Percentiles rank a stretch among this genome's conserved stretches.
phyloP scores from a whole-genome alignment of 345 rosid species.

The Eucalyptus pauciflora region DNA sequence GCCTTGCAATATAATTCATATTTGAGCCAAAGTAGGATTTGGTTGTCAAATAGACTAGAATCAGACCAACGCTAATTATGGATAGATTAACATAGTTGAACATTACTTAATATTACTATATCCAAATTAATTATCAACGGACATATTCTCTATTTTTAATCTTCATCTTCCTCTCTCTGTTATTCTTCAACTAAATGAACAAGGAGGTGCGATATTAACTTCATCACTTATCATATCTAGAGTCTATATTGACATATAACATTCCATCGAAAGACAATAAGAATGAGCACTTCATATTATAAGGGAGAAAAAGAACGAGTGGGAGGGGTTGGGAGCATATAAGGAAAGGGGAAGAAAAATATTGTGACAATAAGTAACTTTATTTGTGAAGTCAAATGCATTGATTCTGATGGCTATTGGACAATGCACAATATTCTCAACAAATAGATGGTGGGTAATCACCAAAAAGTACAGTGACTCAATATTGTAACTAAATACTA shows the following conservation, averaged over 20 bases:
- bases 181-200: background rate
- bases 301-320: background rate
- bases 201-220: background rate
- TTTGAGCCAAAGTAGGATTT: background rate
- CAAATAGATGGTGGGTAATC: background rate
- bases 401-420: background rate
- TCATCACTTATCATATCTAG: background rate
- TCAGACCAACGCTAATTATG: background rate
- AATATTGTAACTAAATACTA: background rate
- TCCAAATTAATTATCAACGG: background rate
- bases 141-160: background rate
- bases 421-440: background rate
- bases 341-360: background rate
- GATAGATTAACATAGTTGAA: background rate
- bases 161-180: background rate
- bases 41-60: background rate
- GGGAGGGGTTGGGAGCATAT: background rate
- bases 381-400: background rate
- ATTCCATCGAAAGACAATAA: background rate
- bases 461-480: background rate
- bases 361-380: background rate
- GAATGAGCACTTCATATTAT: background rate
- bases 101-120: background rate
- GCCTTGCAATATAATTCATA: background rate
- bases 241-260: background rate